phyloP scores from a whole-genome alignment of 768 basidiomycete genomes.

The Termitomyces sp. region DNA sequence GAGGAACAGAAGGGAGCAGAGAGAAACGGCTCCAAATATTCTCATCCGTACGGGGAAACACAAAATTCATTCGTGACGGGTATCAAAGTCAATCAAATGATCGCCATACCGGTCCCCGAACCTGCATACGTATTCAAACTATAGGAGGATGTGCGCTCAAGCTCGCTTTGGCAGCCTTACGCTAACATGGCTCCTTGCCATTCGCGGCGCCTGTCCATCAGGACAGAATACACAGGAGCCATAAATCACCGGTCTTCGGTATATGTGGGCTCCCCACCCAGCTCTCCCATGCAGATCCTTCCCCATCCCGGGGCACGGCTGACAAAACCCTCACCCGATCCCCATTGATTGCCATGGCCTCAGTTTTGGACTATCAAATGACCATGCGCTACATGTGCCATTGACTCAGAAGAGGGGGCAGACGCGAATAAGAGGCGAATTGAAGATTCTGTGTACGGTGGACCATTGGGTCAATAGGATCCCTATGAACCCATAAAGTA shows the following conservation, averaged over 20 bases:
- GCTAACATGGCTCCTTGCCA: neutral
- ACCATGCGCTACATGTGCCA: neutral
- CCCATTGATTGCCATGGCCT: slow-evolving; percentile 4
- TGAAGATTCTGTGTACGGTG: neutral
- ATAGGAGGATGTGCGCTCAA: neutral
- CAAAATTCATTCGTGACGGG: neutral
- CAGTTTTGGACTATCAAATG: too few species aligned
- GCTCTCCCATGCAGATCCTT: neutral
- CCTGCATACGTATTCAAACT: neutral
- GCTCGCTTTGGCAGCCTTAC: neutral
- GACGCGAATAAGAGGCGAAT: neutral
- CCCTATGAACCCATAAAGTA: neutral
- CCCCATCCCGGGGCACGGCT: neutral
- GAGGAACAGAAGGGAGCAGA: too few species aligned
- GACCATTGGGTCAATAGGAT: neutral
- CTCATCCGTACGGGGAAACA: neutral
- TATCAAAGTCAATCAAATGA: slow-evolving; percentile 17
- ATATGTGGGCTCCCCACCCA: neutral
- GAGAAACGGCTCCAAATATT: neutral
- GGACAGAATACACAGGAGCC: neutral
- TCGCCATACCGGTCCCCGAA: slow-evolving; percentile 9
- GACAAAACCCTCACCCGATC: neutral
- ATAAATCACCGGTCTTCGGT: neutral
- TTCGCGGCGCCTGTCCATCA: neutral
- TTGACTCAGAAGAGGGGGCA: neutral